phyloP scores from a whole-genome alignment of 148 eudicot species.

The Vaccinium corymbosum region DNA sequence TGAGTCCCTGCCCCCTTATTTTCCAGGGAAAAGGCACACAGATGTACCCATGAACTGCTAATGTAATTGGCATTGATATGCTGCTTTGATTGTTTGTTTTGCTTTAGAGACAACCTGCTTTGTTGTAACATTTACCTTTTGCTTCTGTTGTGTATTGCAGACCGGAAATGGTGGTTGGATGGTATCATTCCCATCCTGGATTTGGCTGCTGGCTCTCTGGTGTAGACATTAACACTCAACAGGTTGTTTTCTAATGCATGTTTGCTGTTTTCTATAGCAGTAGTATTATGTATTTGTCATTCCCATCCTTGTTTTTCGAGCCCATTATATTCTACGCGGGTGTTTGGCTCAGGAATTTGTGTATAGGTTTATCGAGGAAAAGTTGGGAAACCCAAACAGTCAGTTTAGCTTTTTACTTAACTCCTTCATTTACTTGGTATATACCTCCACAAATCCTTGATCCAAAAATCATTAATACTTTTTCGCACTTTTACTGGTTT shows the following conservation, averaged over 20 bases:
- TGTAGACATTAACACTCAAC: constrained; percentile 87
- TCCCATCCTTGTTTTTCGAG: background rate
- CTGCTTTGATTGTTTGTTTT: background rate
- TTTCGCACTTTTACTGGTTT: background rate
- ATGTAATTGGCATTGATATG: background rate
- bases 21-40: no score
- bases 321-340: background rate
- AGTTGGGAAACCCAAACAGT: background rate
- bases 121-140: constrained; percentile 10
- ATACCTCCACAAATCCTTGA: no score
- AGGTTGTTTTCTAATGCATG: constrained; percentile 32
- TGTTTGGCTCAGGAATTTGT: background rate
- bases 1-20: no score
- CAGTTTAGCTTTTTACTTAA: background rate
- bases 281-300: background rate
- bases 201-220: constrained; percentile 96
- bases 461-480: no score
- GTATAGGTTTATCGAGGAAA: background rate
- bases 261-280: background rate
- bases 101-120: background rate
- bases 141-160: constrained; percentile 30
- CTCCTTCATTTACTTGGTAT: no score
- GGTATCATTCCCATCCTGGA: constrained; percentile 97
- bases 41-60: background rate
- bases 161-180: constrained; percentile 91